Evolutionary conservation across 2,329 filamentous ascomycete species (phyloP), one percentile per base, ranked within the genome.

Genomic region (Xylariaceae sp.): DNA sequence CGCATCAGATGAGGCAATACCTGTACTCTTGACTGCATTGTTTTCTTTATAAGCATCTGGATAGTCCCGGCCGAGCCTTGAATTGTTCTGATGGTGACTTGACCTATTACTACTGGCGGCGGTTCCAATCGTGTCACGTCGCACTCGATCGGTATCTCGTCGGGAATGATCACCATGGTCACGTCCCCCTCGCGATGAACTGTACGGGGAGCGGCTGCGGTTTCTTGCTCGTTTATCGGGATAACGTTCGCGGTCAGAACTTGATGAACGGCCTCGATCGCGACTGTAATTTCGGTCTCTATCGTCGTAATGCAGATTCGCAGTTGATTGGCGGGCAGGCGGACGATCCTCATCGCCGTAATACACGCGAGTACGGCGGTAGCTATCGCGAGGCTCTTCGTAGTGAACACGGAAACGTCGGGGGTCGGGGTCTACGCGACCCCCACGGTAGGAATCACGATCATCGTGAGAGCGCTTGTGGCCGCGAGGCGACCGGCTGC

Each of bases 401-500:
- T 88, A 85, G 66, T 83, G 82, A 39, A 82, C 76, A 66, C 83
- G 85, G 71, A 83, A 84, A 64, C 80, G 80, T 69, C 86, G 79
- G 47, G 82, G 74, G 66, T 89, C 86, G 57, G 80, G 74, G 62
- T 78, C 77, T 70, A 73, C 70, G 56, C 77, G 75, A 51, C 72
- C 70, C 37, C 68, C 62, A 58, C 70, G 70, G 63, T 75, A 72
- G 61, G 78, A 74, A 66, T 86, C 81, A 64, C 84, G 81, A 60
- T 88, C 85, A 68, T 88, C 84, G 68, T 82, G 82, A 54, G 80
- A 73, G 65, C 89, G 83, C 75, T 92, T 92, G 68, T 82, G 82
- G 60, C 84, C 86, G 67, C 81, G 81, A 60, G 87, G 86, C 51
- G 87, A 88, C 68, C 80, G 77, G 71, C 78, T 82, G 66, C 77